These are phyloP conservation scores for Skeletonema grethae DNA, from an alignment of 108 stramenopile genomes.

Conservation along the genomic window DNA sequence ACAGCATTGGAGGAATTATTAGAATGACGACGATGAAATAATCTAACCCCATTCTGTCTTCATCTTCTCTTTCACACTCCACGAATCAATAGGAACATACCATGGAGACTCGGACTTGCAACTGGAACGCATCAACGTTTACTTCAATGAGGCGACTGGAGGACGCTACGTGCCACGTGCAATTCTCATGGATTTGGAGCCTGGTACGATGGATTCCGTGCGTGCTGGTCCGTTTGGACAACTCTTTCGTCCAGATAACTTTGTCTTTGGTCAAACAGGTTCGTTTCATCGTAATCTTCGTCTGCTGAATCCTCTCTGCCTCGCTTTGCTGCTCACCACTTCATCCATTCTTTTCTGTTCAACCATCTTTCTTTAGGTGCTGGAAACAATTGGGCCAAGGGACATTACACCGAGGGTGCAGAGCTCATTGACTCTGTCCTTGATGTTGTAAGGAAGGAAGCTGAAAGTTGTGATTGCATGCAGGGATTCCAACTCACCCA, in stretches of 20 bases:
- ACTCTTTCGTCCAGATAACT: conserved; percentile 96
- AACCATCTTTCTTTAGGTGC: conserved; percentile 41
- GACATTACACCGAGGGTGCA: conserved; percentile 97
- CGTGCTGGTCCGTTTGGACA: conserved; percentile 74
- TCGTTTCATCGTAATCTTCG: conserved; percentile 5
- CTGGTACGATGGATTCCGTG: conserved; percentile 92
- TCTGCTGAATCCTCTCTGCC: background rate
- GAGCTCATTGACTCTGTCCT: conserved; percentile 95
- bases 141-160: conserved; percentile 87
- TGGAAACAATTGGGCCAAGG: conserved; percentile 96
- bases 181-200: conserved; percentile 90
- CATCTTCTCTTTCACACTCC: conserved; percentile 17
- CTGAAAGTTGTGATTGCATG: conserved; percentile 88
- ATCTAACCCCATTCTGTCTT: background rate
- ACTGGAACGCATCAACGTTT: conserved; percentile 77
- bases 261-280: conserved; percentile 93
- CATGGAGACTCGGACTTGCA: conserved; percentile 79
- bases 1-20: background rate
- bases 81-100: conserved; percentile 53
- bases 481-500: conserved; percentile 92
- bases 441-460: conserved; percentile 95
- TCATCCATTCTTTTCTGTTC: background rate
- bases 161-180: conserved; percentile 94
- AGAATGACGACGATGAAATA: background rate
- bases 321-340: background rate